Base-by-base conservation (phyloP, 768 basidiomycete genomes). In the Auriculariales sp. region DNA sequence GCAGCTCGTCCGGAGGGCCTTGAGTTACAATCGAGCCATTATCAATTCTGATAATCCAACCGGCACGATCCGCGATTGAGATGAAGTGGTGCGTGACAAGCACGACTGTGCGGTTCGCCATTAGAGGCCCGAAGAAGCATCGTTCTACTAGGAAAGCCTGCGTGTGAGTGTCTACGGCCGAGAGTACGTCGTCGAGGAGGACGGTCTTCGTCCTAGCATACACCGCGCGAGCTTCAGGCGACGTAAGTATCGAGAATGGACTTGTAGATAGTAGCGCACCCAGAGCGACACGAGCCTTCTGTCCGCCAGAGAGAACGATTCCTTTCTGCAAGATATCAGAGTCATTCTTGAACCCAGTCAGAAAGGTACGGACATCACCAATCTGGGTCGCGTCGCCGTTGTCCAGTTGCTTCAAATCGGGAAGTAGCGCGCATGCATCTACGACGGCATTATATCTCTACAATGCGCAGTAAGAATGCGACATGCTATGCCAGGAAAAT, bases 131-230 rank as follows among this genome's bases (percentile, higher is more conserved):
- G 39, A 63, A 56, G 24, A 69, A 54, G 34, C 65, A 68, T 34
- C 63, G 53, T 17, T 57, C 53, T 56, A 64, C 57, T 47, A 69
- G 58, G 27, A 63, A 62, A 24, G 60, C 56, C 17, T 62, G 61
- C 6, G 64, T 66, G 46, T 66, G 64, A 0, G 64, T 61, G 47
- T 67, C 66, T 3, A 67, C 64, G 10, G 66, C 64, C 56, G 56
- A 46, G 5, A 59, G 53, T 4, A 53, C 49, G 34, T 59, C 58
- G 36, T 59, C 58, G 6, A 59, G 55, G 1, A 59, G 44, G 5
- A 57, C 46, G 27, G 54, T 52, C 49, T 52, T 35, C 1, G 54
- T 51, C 2, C 28, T n/a, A 6, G 52, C 52, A 44, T 59, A 59
- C 10, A 57, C 51, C 3, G 56, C 58, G 11, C 58, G 53, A 7